Evolutionary conservation across 768 basidiomycete species (phyloP), one percentile per base, ranked within the genome.

Genomic region (Pleurotus djamor): DNA sequence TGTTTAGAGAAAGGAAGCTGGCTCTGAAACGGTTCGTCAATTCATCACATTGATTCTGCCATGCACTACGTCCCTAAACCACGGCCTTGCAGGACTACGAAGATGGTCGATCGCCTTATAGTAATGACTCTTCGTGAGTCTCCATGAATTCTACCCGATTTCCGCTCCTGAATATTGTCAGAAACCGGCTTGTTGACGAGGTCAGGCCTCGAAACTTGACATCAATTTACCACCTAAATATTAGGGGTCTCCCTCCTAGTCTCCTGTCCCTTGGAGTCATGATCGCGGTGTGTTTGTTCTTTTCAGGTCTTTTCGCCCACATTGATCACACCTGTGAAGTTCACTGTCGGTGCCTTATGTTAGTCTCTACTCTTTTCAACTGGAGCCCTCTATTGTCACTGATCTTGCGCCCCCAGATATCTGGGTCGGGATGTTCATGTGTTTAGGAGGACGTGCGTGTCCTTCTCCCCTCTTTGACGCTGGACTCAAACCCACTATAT

Each of bases 1-100:
- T 76, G 4, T 35, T 61, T 1, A 59, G 59, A 28, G 61, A 71
- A 58, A 59, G 66, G 48, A 64, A 57, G 41, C 64, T 69, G 69
- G 48, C 3, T 60, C 59, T 52, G 16, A 13, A n/a, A 36, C 41
- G 58, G 61, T 59, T 45, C 21, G 21, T 28, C 21, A 28, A 4
- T 28, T 13, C 28, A 10, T 9, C 21, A 2, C 12, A 9, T 33
- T 50, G 9, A 12, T 6, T 17, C 28, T 12, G 12, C 6, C 21
- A n/a, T 17, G 7, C 10, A 9, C 28, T 33, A 16, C 3, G 21
- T 28, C 21, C 21, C 21, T 50, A 9, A 33, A 5, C 16, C 13
- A 17, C 49, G 13, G 21, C 21, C 21, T 16, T 21, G 21, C 47
- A 61, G 60, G 13, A 61, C 60, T 4, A 59, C 50, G 5, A 34